Evolutionary conservation across 768 basidiomycete genomes (phyloP).

Genomic region (Polyporus arcularius): DNA sequence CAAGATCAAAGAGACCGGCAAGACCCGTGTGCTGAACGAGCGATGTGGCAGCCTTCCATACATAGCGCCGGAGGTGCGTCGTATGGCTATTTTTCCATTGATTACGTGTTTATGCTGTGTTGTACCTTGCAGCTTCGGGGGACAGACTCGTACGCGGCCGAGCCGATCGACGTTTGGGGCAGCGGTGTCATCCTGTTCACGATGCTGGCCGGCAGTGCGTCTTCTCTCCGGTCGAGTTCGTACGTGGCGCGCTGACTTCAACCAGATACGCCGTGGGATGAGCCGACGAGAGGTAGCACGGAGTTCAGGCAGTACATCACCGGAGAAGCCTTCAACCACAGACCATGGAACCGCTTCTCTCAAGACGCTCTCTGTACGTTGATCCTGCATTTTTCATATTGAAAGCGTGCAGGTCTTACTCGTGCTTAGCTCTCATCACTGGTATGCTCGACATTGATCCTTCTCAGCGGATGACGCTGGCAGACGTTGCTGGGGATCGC

Average conservation of each 20-base stretch:
- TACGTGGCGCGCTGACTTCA: not conserved
- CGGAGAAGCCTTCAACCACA: conserved; percentile 71
- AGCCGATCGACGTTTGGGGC: conserved; percentile 96
- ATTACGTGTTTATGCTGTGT: not conserved
- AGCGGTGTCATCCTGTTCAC: conserved; percentile 94
- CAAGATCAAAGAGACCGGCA: conserved; percentile 78
- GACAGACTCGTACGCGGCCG: conserved; percentile 75
- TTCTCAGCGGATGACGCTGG: conserved; percentile 61
- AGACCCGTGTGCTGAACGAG: conserved; percentile 74
- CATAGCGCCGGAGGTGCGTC: conserved; percentile 85
- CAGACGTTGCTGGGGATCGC: conserved; percentile 56
- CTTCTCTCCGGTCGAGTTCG: conserved; percentile 8
- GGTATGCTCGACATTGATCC: conserved; percentile 77
- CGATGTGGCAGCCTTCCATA: conserved; percentile 93
- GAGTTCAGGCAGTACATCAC: conserved; percentile 79
- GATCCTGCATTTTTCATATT: not conserved
- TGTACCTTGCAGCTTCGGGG: conserved; percentile 55
- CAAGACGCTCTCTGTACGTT: conserved; percentile 61
- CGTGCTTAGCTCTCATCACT: conserved; percentile 64
- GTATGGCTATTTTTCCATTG: not conserved
- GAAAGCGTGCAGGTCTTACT: conserved; percentile 4
- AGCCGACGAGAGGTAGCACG: conserved; percentile 75
- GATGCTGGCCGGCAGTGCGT: conserved; percentile 84
- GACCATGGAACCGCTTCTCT: conserved; percentile 78
- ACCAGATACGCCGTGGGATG: conserved; percentile 96